These are phyloP conservation scores for Clathrus columnatus DNA, from an alignment of 768 basidiomycete genomes.

Conservation along the genomic window DNA sequence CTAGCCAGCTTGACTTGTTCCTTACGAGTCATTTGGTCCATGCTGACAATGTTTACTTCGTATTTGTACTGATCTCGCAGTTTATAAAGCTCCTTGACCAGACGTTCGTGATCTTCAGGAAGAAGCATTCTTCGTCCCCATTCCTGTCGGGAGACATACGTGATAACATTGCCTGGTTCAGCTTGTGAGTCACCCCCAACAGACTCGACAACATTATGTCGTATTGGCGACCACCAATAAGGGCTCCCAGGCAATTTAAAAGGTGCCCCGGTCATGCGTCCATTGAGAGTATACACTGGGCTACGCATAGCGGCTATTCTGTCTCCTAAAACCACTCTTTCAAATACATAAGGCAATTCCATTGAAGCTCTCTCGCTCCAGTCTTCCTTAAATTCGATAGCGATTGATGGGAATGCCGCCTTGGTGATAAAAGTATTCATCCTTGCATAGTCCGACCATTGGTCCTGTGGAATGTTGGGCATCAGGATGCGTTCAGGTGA, in stretches of 20 bases:
- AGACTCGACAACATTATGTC: conserved; percentile 65
- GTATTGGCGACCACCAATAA: conserved; percentile 79
- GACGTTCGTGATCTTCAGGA: conserved; percentile 63
- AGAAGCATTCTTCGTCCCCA: conserved; percentile 84
- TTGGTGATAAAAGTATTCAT: conserved; percentile 89
- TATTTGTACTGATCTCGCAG: conserved; percentile 65
- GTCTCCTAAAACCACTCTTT: conserved; percentile 83
- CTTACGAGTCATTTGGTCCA: conserved; percentile 69
- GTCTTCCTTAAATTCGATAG: conserved; percentile 75
- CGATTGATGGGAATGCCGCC: conserved; percentile 68
- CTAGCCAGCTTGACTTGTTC: conserved; percentile 79
- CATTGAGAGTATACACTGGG: conserved; percentile 54
- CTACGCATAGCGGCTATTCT: conserved; percentile 78
- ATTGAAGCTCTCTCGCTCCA: conserved; percentile 73
- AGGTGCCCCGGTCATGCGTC: conserved; percentile 67
- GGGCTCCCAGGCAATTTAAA: conserved; percentile 66
- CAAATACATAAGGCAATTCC: conserved; percentile 65
- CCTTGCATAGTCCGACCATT: conserved; percentile 85
- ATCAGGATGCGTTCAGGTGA: conserved; percentile 70
- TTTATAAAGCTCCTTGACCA: conserved; percentile 66
- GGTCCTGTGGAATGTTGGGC: conserved; percentile 57
- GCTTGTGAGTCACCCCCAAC: conserved; percentile 39
- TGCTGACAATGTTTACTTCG: conserved; percentile 81
- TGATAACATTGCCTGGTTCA: conserved; percentile 56
- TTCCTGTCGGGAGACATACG: conserved; percentile 82